Evolutionary conservation across 345 rosid species (phyloP), one percentile per base, ranked within the genome.

Genomic region (Aegle marmelos): DNA sequence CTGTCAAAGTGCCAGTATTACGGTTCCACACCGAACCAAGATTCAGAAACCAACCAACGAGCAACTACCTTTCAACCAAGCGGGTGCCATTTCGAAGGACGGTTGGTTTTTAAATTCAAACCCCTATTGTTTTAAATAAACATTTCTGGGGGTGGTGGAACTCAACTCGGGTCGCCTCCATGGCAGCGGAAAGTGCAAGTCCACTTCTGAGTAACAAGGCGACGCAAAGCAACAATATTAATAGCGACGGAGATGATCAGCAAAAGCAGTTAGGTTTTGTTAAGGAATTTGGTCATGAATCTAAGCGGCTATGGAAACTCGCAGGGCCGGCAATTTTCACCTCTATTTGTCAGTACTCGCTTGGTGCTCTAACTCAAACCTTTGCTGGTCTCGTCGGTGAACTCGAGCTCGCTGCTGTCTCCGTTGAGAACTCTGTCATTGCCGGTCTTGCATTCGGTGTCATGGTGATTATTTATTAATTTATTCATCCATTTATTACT

Each of bases 321-420:
- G 98, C 97, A 0, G 99, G 99, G 8, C 99, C 99, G 0, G 96
- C 98, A 0, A 95, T 95, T 27, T 90, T 95, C 83, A 93, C 96
- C 0, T 75, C 92, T 37, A 60, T 91, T 14, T 83, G 90, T 74
- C 97, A 95, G 79, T 93, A 92, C 84, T 95, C 98, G 9, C 89
- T 95, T 1, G 99, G 97, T 10, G 98, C 99, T 8, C 89, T 95
- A 27, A 95, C 98, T 54, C 98, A 90, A 79, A 93, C 96, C 2
- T 92, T 93, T 76, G 88, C 93, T 0, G 99, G 99, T 27, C 86
- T 67, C 39, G 75, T 93, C 16, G 87, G 93, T 2, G 99, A 95
- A 78, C 53, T 93, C 17, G 98, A 92, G 70, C 94, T 93, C 8
- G 98, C 98, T 1, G 98, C 97, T 3, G 94, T 95, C 62, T 85